These are phyloP conservation scores for Beauveria bassiana DNA, from an alignment of 2,329 filamentous ascomycete species.

Conservation along the genomic window DNA sequence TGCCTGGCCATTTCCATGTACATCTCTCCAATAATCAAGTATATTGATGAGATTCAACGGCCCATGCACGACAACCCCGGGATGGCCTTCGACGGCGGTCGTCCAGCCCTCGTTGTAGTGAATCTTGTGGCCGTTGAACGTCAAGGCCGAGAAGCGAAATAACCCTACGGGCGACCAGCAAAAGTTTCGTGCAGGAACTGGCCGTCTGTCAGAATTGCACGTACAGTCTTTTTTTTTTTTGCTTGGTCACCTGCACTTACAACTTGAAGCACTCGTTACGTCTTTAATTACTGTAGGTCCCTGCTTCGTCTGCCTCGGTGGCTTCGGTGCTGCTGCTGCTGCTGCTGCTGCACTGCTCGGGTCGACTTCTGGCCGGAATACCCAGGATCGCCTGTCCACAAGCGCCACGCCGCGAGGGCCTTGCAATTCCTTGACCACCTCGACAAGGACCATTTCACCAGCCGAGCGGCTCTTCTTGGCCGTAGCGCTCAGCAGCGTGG, in stretches of 20 bases:
- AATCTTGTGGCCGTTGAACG: slow-evolving; percentile 80
- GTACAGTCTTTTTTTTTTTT: neutral
- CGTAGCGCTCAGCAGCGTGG: slow-evolving; percentile 43
- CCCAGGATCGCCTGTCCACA: slow-evolving; percentile 46
- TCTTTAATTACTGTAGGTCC: slow-evolving; percentile 15
- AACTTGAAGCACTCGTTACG: slow-evolving; percentile 15
- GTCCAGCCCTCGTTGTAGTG: slow-evolving; percentile 69
- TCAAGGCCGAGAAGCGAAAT: slow-evolving; percentile 77
- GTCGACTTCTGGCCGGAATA: slow-evolving; percentile 33
- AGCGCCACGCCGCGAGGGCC: slow-evolving; percentile 43
- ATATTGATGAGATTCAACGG: slow-evolving; percentile 69
- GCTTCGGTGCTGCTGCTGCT: slow-evolving; percentile 13
- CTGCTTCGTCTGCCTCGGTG: neutral
- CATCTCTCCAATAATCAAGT: slow-evolving; percentile 57
- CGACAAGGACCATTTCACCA: slow-evolving; percentile 56
- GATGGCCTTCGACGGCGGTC: slow-evolving; percentile 58
- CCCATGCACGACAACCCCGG: slow-evolving; percentile 68
- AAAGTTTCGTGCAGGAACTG: slow-evolving; percentile 20
- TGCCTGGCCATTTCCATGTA: slow-evolving; percentile 25
- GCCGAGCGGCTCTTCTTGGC: slow-evolving; percentile 48
- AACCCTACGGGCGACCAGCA: slow-evolving; percentile 45
- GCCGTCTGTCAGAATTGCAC: neutral
- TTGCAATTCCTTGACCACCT: slow-evolving; percentile 53
- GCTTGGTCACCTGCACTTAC: neutral
- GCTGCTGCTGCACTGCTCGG: slow-evolving; percentile 13